phyloP scores from a whole-genome alignment of 306 rosid genomes.

The Begonia loranthoides region DNA sequence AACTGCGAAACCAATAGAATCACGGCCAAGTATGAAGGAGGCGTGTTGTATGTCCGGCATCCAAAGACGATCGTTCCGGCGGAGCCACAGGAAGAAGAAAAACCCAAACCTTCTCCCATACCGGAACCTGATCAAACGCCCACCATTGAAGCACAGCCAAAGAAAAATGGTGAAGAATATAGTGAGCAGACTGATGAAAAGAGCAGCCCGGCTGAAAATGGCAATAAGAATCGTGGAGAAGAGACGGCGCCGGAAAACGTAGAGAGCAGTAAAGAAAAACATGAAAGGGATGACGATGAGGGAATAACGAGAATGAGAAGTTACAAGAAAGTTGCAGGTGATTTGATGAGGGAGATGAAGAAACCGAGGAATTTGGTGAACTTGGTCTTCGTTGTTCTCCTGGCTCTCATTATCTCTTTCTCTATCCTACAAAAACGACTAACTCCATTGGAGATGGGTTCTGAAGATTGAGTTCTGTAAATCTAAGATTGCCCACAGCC shows the following conservation, averaged over 20 bases:
- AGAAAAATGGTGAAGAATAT: background rate
- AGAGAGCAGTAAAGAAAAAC: background rate
- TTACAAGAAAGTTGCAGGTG: conserved; percentile 4
- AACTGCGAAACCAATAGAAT: conserved; percentile 23
- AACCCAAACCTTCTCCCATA: conserved; percentile 1
- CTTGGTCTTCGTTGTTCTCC: conserved; percentile 16
- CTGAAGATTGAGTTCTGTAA: too few relatives aligned
- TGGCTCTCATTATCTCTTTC: conserved; percentile 20
- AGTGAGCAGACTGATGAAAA: background rate
- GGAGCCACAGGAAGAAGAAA: background rate
- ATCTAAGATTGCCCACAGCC: too few relatives aligned
- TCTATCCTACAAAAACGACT: conserved; percentile 18
- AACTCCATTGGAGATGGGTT: conserved; percentile 1
- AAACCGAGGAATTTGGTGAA: conserved; percentile 19
- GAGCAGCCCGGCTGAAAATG: background rate
- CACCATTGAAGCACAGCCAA: background rate
- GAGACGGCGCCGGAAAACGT: background rate
- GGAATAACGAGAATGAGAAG: conserved; percentile 2
- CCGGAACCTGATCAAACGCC: conserved; percentile 2
- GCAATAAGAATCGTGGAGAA: background rate
- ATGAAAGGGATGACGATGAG: background rate
- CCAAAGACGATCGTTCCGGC: conserved; percentile 20
- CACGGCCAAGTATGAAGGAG: conserved; percentile 40
- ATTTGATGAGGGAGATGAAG: conserved; percentile 18
- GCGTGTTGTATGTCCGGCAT: conserved; percentile 26